These are phyloP conservation scores for Trametes sanguinea DNA, from an alignment of 768 basidiomycete species.

Conservation along the genomic window DNA sequence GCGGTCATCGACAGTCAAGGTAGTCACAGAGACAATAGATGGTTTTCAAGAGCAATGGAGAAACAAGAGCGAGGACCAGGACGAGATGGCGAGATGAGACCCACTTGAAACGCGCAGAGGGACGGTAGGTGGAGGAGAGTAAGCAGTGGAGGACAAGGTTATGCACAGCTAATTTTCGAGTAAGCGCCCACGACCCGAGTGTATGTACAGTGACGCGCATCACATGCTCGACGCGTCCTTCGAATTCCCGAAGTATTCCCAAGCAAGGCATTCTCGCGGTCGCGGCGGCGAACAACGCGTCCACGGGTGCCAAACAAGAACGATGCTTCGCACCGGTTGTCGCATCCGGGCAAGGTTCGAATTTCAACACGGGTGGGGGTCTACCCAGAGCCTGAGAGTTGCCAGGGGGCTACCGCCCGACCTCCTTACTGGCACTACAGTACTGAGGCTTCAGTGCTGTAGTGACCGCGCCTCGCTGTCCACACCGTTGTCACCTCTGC, in stretches of 20 bases:
- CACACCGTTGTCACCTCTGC: too few species aligned
- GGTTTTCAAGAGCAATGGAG: not conserved
- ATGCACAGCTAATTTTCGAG: constrained; percentile 10
- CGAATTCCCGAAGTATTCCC: not conserved
- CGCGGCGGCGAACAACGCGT: not conserved
- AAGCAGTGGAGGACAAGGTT: not conserved
- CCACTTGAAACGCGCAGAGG: not conserved
- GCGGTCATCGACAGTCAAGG: constrained; percentile 11
- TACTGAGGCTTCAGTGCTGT: too few species aligned
- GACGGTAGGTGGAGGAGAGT: not conserved
- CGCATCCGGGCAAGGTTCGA: too few species aligned
- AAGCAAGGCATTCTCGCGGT: not conserved
- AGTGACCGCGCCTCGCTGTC: too few species aligned
- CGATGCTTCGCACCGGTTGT: too few species aligned
- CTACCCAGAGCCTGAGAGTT: too few species aligned
- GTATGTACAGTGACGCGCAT: constrained; percentile 1
- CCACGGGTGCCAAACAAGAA: too few species aligned
- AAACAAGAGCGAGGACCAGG: too few species aligned
- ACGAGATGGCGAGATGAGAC: too few species aligned
- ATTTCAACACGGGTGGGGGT: too few species aligned
- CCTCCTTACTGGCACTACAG: too few species aligned
- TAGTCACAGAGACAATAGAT: not conserved
- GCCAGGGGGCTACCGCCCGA: too few species aligned
- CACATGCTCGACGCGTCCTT: constrained; percentile 17
- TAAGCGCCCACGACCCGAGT: not conserved